phyloP scores from a whole-genome alignment of 148 eudicot species.

The Vaccinium myrtillus region DNA sequence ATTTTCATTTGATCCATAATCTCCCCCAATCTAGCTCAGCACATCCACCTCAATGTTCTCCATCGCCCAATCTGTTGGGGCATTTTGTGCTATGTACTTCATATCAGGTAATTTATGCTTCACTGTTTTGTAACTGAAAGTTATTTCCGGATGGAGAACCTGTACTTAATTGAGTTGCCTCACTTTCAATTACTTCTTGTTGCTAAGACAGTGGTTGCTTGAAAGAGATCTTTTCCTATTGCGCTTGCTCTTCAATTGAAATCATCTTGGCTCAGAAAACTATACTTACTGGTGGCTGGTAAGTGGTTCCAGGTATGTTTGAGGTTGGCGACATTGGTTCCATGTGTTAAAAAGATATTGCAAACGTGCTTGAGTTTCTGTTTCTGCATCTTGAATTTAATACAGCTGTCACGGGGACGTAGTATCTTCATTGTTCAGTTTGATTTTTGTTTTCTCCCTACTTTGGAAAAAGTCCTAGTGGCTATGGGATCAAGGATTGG shows the following conservation, averaged over 20 bases:
- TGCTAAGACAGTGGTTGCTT: background rate
- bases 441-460: background rate
- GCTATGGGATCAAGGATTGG: background rate
- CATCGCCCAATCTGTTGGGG: too few relatives aligned
- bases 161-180: background rate
- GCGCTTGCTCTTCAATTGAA: background rate
- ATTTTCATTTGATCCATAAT: background rate
- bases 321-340: too few relatives aligned
- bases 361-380: background rate
- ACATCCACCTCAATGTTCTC: background rate
- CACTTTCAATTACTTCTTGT: background rate
- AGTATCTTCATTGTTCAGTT: background rate
- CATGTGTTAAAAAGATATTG: background rate
- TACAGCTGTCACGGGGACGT: background rate
- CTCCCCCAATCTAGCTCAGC: background rate
- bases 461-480: background rate
- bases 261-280: background rate
- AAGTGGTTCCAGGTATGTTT: background rate
- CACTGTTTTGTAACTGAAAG: background rate
- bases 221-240: background rate
- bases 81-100: background rate
- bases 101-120: background rate
- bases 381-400: background rate
- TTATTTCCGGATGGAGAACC: background rate
- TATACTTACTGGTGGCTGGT: background rate